Evolutionary conservation across 805 yeast genomes (phyloP), one percentile per base, ranked within the genome.

Genomic region (Dipodascopsis uninucleata): DNA sequence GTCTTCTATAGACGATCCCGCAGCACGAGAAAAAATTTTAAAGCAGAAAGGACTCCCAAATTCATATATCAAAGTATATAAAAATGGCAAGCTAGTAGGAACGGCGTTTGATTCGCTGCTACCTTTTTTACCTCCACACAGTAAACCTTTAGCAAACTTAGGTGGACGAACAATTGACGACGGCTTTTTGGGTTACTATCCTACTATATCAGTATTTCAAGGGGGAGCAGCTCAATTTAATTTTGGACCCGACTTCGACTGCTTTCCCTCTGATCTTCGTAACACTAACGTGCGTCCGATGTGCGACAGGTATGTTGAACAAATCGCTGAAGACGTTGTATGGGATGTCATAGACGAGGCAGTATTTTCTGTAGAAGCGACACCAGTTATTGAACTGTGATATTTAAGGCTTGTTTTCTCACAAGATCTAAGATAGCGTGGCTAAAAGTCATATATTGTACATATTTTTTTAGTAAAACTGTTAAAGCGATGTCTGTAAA

Each of bases 261-360:
- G 57, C 41, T 64, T 67, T 10, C 76, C 81, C 5, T 55, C 48
- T 1, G 59, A 51, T 16, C 22, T 53, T 20, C 55, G 57, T 5
- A 58, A 45, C 12, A 58, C 56, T 1, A 28, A 36, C 6, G 73
- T 79, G 1, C 71, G 71, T 38, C 74, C 83, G 0, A 69, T 85
- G 33, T 64, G 75, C 47, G 77, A 75, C 34, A 63, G 90, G 24
- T 87, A 79, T 58, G 73, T 74, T 12, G 87, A 84, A 55, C 74
- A 70, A 43, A 77, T 89, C 5, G 80, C 86, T 1, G 95, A 87
- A 52, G 96, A 87, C 53, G 75, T 83, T 53, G 79, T 78, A 1
- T 82, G 82, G 78, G 98, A 93, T 64, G 60, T 88, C 2, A 59
- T 90, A 3, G 97, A 93, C 60, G 96, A 93, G 63, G 74, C 84